phyloP scores from a whole-genome alignment of 306 rosid species.

The Castanospermum australe region DNA sequence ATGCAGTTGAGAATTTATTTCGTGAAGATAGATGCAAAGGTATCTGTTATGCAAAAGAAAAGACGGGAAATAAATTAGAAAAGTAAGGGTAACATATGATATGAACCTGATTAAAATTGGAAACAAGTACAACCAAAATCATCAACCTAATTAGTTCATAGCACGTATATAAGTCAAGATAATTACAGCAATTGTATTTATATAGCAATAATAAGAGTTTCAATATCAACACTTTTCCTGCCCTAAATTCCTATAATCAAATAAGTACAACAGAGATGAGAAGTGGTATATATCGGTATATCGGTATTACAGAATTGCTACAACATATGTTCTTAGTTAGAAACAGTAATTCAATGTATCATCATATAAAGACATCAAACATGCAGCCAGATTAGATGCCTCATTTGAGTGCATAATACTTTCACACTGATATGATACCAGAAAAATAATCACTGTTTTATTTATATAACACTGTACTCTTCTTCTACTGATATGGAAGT shows the following conservation, averaged over 20 bases:
- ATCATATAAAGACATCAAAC: background rate
- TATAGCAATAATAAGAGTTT: conserved; percentile 15
- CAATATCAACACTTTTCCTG: conserved; percentile 16
- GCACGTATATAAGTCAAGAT: background rate
- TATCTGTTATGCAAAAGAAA: conserved; percentile 35
- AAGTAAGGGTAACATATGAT: background rate
- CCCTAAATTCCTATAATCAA: background rate
- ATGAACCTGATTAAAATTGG: background rate
- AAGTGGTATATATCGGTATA: background rate
- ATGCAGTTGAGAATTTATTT: conserved; percentile 59
- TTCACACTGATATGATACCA: too few relatives aligned
- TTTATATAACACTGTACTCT: too few relatives aligned
- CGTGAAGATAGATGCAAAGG: conserved; percentile 49
- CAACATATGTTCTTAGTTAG: background rate
- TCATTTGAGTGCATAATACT: background rate
- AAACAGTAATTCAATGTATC: background rate
- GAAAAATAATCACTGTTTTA: too few relatives aligned
- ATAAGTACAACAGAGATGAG: background rate
- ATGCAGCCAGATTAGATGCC: background rate
- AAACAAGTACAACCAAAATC: background rate
- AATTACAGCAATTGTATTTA: background rate
- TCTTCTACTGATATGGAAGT: too few relatives aligned
- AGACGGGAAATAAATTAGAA: conserved; percentile 2
- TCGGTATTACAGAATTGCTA: background rate
- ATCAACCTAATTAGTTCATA: conserved; percentile 17